These are phyloP conservation scores for Kluyveromyces sp. DNA, from an alignment of 1,139 yeast genomes.

Conservation along the genomic window DNA sequence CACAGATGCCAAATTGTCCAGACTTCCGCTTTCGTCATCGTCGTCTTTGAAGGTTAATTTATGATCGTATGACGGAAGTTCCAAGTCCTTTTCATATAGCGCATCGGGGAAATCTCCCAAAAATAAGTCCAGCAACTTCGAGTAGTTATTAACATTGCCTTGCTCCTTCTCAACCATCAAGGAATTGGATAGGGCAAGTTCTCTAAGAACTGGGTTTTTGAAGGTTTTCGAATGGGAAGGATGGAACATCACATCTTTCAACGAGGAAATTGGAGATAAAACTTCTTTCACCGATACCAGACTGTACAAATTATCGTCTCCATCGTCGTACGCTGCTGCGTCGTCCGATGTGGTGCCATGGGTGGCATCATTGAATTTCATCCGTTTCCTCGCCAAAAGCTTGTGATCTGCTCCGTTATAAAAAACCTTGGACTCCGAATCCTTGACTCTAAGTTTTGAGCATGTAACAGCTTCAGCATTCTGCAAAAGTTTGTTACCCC, in stretches of 20 bases:
- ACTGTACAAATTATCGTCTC: constrained; percentile 35
- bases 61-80: constrained; percentile 65
- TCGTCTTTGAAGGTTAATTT: constrained; percentile 32
- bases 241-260: constrained; percentile 70
- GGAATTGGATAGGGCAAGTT: constrained; percentile 63
- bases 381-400: constrained; percentile 28
- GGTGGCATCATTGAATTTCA: constrained; percentile 27
- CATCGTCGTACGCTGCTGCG: background rate
- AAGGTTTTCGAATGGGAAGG: constrained; percentile 65
- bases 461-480: constrained; percentile 37
- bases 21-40: constrained; percentile 20
- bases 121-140: constrained; percentile 66
- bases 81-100: constrained; percentile 54
- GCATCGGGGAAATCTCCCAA: constrained; percentile 81
- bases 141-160: constrained; percentile 59
- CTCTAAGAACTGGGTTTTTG: constrained; percentile 42
- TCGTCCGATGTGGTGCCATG: constrained; percentile 28
- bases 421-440: constrained; percentile 32
- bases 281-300: constrained; percentile 44
- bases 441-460: constrained; percentile 33
- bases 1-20: constrained; percentile 12
- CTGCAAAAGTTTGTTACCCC: constrained; percentile 54
- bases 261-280: constrained; percentile 70
- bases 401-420: constrained; percentile 33
- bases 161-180: constrained; percentile 78